Evolutionary conservation across 2,329 filamentous ascomycete species (phyloP).

Genomic region (Didymella sp.): DNA sequence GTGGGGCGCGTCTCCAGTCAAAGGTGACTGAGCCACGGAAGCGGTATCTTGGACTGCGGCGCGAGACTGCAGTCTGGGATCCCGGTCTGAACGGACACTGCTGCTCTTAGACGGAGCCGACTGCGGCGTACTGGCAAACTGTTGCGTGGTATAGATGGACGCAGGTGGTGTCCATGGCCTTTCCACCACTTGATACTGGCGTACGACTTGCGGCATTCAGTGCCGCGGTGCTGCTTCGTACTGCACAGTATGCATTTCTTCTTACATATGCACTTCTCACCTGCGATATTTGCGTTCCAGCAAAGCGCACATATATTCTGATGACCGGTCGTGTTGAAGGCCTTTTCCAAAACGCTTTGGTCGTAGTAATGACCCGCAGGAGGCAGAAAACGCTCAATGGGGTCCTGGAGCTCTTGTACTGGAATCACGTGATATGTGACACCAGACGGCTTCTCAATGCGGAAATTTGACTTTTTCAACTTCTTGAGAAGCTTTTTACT

Average conservation of each 20-base stretch:
- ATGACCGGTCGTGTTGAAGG: not conserved
- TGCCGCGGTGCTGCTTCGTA: not conserved
- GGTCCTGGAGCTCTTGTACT: not conserved
- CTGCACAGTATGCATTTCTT: not conserved
- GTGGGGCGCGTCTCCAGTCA: not conserved
- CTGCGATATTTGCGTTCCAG: not conserved
- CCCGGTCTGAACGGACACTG: not conserved
- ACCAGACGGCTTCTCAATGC: not conserved
- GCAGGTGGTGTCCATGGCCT: not conserved
- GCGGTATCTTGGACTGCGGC: not conserved
- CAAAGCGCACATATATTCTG: not conserved
- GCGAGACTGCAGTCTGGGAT: not conserved
- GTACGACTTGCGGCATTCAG: not conserved
- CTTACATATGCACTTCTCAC: not conserved
- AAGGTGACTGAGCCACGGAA: not conserved
- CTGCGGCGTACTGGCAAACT: too few relatives aligned
- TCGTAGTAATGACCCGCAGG: conserved; percentile 1
- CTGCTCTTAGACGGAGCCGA: too few relatives aligned
- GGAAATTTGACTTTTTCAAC: not conserved
- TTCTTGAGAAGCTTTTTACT: not conserved
- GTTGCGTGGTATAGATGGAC: too few relatives aligned
- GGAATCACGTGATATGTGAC: not conserved
- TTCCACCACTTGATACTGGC: not conserved
- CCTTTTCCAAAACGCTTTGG: not conserved
- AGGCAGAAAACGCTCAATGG: not conserved